Conservation (phyloP, 2,329 filamentous ascomycete species). For the Madurella mycetomatis region DNA sequence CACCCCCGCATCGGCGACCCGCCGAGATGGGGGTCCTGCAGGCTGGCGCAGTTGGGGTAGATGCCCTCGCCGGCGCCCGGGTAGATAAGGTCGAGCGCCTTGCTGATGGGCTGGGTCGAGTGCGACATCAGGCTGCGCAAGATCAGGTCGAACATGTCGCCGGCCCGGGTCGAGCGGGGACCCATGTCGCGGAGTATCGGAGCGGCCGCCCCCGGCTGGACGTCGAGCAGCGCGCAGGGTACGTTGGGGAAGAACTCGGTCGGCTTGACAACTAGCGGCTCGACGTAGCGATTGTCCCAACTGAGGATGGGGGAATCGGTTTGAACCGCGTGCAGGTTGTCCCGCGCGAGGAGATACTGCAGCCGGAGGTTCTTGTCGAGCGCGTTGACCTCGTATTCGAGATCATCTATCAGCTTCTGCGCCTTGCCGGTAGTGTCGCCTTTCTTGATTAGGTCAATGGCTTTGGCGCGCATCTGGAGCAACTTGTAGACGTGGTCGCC, state of each 20-base stretch:
- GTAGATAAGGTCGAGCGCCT: conserved; percentile 49
- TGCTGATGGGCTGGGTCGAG: conserved; percentile 34
- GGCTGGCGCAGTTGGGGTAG: conserved; percentile 42
- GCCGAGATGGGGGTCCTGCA: conserved; percentile 45
- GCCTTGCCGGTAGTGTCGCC: conserved; percentile 13
- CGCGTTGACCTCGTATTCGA: conserved; percentile 35
- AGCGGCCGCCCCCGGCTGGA: conserved; percentile 56
- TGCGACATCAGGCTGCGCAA: conserved; percentile 38
- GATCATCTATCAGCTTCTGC: conserved; percentile 22
- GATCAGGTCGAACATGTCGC: conserved; percentile 52
- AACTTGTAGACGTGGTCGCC: conserved; percentile 25
- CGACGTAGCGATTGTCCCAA: conserved; percentile 67
- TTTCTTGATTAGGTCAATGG: conserved; percentile 18
- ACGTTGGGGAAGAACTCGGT: conserved; percentile 65
- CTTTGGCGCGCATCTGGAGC: conserved; percentile 31
- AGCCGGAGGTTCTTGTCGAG: conserved; percentile 32
- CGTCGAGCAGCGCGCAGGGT: conserved; percentile 58
- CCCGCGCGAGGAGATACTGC: conserved; percentile 40
- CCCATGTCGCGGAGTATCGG: conserved; percentile 46
- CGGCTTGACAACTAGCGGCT: conserved; percentile 57
- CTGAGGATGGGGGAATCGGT: conserved; percentile 49
- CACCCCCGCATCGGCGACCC: conserved; percentile 39
- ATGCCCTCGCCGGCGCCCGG: conserved; percentile 57
- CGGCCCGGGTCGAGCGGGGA: conserved; percentile 36
- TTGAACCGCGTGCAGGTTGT: conserved; percentile 51